phyloP scores from a whole-genome alignment of 257 asterid species.

The Prunella vulgaris region DNA sequence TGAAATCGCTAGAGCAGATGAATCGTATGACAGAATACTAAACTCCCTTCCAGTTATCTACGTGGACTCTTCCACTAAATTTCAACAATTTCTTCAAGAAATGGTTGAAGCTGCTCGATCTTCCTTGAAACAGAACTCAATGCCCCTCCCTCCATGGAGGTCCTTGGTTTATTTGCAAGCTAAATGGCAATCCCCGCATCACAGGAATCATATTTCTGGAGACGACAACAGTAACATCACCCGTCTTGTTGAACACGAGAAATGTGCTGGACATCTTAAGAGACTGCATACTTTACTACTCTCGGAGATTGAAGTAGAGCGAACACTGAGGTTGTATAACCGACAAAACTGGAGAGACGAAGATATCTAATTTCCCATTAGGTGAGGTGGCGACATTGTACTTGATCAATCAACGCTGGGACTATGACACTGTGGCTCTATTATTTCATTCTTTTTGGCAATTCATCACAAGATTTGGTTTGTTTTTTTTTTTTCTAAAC shows the following conservation, averaged over 20 bases:
- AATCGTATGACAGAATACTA: constrained; percentile 54
- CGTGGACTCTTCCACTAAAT: constrained; percentile 51
- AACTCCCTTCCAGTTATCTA: constrained; percentile 58
- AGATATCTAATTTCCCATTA: constrained; percentile 23
- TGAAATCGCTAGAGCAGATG: constrained; percentile 81
- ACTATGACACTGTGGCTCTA: too few species aligned
- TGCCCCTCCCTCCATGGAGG: constrained; percentile 89
- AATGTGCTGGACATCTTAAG: constrained; percentile 46
- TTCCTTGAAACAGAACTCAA: constrained; percentile 68
- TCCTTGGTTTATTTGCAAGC: constrained; percentile 58
- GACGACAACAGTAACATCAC: background rate
- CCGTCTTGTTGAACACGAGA: constrained; percentile 32
- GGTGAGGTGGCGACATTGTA: too few species aligned
- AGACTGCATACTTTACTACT: constrained; percentile 40
- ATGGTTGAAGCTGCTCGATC: constrained; percentile 78
- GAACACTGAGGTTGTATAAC: constrained; percentile 35
- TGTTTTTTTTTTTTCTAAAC: too few species aligned
- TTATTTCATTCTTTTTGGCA: too few species aligned
- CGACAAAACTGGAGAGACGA: constrained; percentile 27
- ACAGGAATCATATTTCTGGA: constrained; percentile 31
- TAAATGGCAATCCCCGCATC: constrained; percentile 60
- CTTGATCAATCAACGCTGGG: too few species aligned
- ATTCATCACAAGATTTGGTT: too few species aligned
- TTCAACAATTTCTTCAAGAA: constrained; percentile 53
- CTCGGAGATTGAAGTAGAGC: constrained; percentile 44